Conservation (phyloP, 2,329 filamentous ascomycete species). For the Elsinoe arachidis region DNA sequence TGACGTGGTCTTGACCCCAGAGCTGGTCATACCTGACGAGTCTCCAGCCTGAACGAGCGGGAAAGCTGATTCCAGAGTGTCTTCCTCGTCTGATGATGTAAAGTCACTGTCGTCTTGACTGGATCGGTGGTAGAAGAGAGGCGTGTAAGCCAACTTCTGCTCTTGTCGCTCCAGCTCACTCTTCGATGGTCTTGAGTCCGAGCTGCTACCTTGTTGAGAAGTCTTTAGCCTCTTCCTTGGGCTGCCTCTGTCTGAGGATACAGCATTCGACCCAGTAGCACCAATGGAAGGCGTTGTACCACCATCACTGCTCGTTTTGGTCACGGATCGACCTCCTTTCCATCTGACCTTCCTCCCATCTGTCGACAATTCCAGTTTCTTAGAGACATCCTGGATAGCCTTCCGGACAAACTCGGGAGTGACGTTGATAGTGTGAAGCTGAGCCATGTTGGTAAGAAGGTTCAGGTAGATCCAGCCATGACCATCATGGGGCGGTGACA, state of each 20-base stretch:
- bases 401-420: constrained; percentile 67
- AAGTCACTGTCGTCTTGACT: constrained; percentile 33
- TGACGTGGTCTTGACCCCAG: constrained; percentile 37
- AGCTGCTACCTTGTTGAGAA: constrained; percentile 17
- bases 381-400: constrained; percentile 61
- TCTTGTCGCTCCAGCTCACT: constrained; percentile 9
- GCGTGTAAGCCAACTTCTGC: constrained; percentile 37
- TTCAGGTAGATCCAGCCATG: constrained; percentile 81
- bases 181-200: constrained; percentile 2
- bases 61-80: constrained; percentile 27
- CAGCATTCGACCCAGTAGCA: constrained; percentile 16
- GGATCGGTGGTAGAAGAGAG: constrained; percentile 40
- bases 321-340: constrained; percentile 60
- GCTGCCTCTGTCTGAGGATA: constrained; percentile 23
- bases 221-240: constrained; percentile 20
- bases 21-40: constrained; percentile 37
- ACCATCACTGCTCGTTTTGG: constrained; percentile 55
- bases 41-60: constrained; percentile 24
- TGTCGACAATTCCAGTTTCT: constrained; percentile 65
- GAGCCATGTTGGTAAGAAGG: constrained; percentile 69
- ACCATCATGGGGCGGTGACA: constrained; percentile 49
- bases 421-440: constrained; percentile 77
- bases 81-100: constrained; percentile 26
- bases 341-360: constrained; percentile 75
- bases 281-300: constrained; percentile 17